A percentile compares a stretch with the other conserved stretches of the same genome.
Evolutionary conservation across 257 asterid species (phyloP).

Genomic region (Solanum chiquidenum): DNA sequence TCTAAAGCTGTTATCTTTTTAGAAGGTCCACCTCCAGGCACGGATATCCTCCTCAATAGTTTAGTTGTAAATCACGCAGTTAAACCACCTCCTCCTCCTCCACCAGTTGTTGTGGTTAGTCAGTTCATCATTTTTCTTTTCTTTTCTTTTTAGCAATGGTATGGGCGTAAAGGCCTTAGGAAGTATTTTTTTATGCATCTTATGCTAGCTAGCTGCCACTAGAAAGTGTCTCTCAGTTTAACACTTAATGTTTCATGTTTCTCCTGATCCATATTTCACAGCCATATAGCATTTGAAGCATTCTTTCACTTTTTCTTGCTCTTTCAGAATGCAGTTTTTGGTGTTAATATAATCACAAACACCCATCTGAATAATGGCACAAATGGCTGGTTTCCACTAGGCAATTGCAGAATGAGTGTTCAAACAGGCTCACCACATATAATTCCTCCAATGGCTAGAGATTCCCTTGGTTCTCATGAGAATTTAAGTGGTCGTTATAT

Average conservation of each 20-base stretch:
- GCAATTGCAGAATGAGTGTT: slow-evolving; percentile 63
- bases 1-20: slow-evolving; percentile 50
- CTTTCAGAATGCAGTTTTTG: slow-evolving; percentile 56
- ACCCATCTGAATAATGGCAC: slow-evolving; percentile 56
- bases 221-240: not conserved
- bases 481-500: slow-evolving; percentile 68
- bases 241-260: not conserved
- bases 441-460: slow-evolving; percentile 82
- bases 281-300: not conserved
- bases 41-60: slow-evolving; percentile 74
- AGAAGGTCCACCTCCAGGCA: slow-evolving; percentile 91
- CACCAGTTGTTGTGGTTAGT: slow-evolving; percentile 62
- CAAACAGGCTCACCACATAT: slow-evolving; percentile 68
- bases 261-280: not conserved
- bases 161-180: not conserved
- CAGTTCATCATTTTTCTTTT: not conserved
- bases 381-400: slow-evolving; percentile 79
- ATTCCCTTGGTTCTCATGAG: slow-evolving; percentile 57
- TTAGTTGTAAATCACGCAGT: slow-evolving; percentile 61
- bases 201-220: not conserved
- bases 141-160: not conserved
- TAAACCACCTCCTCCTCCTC: slow-evolving; percentile 53
- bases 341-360: slow-evolving; percentile 62
- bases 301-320: not conserved
- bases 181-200: not conserved